Conservation (phyloP, 345 rosid species). For the Alliaria petiolata region DNA sequence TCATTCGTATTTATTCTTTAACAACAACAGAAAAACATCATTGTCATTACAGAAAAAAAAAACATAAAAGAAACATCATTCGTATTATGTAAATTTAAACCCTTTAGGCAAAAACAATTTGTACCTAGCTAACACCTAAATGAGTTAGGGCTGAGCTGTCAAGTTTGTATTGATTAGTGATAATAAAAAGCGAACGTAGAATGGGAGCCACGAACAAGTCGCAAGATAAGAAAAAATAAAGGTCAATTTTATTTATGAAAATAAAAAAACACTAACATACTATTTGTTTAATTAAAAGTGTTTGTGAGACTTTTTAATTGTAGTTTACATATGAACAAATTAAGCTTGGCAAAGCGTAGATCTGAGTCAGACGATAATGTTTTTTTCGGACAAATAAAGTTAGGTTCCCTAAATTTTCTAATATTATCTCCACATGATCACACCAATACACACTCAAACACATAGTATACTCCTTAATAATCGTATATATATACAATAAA, state of each 20-base stretch:
- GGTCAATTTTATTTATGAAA: constrained; percentile 16
- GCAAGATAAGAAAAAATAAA: constrained; percentile 28
- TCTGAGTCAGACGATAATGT: constrained; percentile 47
- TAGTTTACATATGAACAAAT: constrained; percentile 26
- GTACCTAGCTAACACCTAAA: constrained; percentile 6
- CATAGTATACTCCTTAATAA: not conserved
- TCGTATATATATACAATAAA: constrained; percentile 39
- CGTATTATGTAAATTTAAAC: not conserved
- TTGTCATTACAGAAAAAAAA: no score
- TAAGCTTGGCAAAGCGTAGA: constrained; percentile 31
- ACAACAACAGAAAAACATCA: no score
- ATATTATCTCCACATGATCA: constrained; percentile 25
- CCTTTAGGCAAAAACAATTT: not conserved
- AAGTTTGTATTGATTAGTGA: constrained; percentile 32
- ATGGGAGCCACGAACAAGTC: constrained; percentile 53
- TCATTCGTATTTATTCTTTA: no score
- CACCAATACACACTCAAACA: constrained; percentile 19
- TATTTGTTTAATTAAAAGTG: constrained; percentile 31
- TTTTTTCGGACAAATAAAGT: constrained; percentile 27
- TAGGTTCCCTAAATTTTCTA: constrained; percentile 33
- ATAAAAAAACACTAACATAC: not conserved
- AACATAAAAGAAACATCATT: not conserved
- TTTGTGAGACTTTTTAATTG: constrained; percentile 28
- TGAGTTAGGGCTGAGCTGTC: constrained; percentile 43
- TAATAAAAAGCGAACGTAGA: constrained; percentile 30